Evolutionary conservation across 257 asterid species (phyloP).

Genomic region (Solanum habrochaites): DNA sequence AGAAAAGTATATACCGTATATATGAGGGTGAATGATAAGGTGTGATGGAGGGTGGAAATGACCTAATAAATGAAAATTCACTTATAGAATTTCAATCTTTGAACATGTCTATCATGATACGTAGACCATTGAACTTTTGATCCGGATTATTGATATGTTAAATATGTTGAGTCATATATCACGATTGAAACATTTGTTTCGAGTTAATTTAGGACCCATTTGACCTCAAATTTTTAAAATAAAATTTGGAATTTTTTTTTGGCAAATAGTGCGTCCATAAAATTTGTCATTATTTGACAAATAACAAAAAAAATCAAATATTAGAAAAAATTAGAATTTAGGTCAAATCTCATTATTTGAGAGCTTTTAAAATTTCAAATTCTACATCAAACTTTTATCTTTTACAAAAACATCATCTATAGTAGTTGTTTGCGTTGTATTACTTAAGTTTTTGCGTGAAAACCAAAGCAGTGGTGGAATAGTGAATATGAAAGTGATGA

Average conservation of each 20-base stretch:
- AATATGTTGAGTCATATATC: not conserved
- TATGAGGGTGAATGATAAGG: not conserved
- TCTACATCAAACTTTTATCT: not conserved
- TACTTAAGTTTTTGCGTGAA: not conserved
- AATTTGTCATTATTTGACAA: no score
- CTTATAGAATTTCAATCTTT: not conserved
- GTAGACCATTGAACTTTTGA: not conserved
- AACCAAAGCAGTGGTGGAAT: not conserved
- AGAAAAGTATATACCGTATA: accelerated
- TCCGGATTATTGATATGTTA: no score
- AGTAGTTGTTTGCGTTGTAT: not conserved
- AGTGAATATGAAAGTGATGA: not conserved
- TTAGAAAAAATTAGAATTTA: no score
- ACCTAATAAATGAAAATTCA: not conserved
- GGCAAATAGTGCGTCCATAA: no score
- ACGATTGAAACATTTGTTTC: not conserved
- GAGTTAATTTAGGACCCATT: no score
- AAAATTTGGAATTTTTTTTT: no score
- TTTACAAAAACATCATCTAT: not conserved
- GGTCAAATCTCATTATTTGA: no score
- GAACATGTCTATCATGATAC: no score
- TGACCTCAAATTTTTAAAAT: no score
- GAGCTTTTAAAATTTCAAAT: no score
- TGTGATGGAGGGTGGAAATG: not conserved
- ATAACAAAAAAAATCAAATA: no score